Evolutionary conservation across 768 basidiomycete genomes (phyloP).

Genomic region (Trametes gibbosa): DNA sequence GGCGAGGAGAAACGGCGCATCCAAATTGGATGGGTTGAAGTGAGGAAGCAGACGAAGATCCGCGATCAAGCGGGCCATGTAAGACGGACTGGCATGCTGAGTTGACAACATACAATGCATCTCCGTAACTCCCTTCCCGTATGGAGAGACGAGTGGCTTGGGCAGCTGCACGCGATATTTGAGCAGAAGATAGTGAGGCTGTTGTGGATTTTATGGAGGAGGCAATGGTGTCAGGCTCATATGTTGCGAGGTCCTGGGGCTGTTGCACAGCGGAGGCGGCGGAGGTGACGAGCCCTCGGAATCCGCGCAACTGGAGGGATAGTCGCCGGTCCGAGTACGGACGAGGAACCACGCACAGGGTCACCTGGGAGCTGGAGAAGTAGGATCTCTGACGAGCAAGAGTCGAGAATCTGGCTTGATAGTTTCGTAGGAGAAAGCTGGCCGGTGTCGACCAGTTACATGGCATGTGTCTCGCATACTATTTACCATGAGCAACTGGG

Average conservation of each 20-base stretch:
- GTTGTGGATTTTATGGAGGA: neutral
- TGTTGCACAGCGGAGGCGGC: neutral
- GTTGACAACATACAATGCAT: conserved; percentile 58
- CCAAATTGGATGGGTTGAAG: conserved; percentile 49
- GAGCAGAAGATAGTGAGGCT: conserved; percentile 21
- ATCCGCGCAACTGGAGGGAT: neutral
- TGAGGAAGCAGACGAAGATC: conserved; percentile 21
- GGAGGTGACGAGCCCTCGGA: neutral
- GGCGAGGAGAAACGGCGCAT: conserved; percentile 50
- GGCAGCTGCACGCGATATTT: conserved; percentile 40
- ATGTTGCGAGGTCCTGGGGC: neutral
- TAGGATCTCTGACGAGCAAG: neutral
- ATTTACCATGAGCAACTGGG: conserved; percentile 19
- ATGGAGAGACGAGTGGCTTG: conserved; percentile 51
- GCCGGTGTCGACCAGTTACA: conserved; percentile 57
- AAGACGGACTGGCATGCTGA: conserved; percentile 47
- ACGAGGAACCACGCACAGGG: neutral
- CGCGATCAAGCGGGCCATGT: conserved; percentile 16
- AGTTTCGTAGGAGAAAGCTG: conserved; percentile 36
- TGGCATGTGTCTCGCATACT: conserved; percentile 73
- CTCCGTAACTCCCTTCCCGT: conserved; percentile 37
- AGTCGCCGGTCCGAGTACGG: neutral
- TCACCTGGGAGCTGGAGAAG: neutral
- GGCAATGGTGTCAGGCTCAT: neutral
- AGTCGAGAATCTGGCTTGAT: neutral